Base-by-base conservation (phyloP, 495 filamentous ascomycete species). In the Aspergillus haitiensis region DNA sequence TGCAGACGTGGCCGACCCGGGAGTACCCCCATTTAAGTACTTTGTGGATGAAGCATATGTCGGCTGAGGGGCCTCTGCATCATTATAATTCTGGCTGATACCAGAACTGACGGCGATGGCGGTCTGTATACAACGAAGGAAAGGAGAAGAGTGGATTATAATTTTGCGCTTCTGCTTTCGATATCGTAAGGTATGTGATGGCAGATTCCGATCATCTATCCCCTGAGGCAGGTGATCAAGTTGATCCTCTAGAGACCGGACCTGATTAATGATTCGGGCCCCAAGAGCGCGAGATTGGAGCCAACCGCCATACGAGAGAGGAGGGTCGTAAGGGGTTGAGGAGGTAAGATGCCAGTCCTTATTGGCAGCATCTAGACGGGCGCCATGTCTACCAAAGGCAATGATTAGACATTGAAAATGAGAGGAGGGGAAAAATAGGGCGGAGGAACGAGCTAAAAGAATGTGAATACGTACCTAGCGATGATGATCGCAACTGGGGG, bases 261-360 rank as follows among this genome's bases (percentile, higher is more conserved):
- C 72, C 7, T 97, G 84, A 60, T 76, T 84, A 3, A 86, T 87
- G 56, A 99, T 96, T 40, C 92, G 85, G 15, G 81, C 76, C 4
- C 94, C 94, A 3, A 97, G 77, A 8, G 84, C 84, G 59, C 88
- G 87, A 52, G 88, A 86, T 69, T 97, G 93, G 16, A 83, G 82
- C 92, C 93, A 98, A 46, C 94, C 94, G 60, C 91, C 88, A 68
- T 97, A 98, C 13, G 93, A 97, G 48, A 99, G 81, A 44, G 95
- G 94, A 45, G 94, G 90, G 60, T 99, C 93, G 77, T 98, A 98
- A 6, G 94, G 95, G 4, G 90, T 93, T 4, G 92, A 88, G 5
- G 95, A 96, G n/a, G 90, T 87, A 11, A 97, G 80, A 74, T 97
- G 92, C 94, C 94, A 99, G 72, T 91, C 82, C 67, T 90, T 89